Evolutionary conservation across 306 rosid species (phyloP).

Genomic region (Dicorynia guianensis): DNA sequence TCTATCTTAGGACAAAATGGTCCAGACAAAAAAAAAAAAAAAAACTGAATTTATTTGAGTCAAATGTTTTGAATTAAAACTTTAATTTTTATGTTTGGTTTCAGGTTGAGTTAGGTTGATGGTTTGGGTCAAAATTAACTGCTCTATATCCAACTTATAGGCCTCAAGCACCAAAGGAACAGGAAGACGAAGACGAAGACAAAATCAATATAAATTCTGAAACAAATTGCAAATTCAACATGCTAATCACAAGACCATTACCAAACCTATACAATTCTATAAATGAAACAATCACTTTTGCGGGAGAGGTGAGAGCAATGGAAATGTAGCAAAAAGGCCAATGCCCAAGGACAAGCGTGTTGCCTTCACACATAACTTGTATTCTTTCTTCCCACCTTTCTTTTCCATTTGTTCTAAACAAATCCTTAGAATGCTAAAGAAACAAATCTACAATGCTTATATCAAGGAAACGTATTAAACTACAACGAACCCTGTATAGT

Average conservation of each 20-base stretch:
- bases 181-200: too few species aligned
- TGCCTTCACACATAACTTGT: not conserved
- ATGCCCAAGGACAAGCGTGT: not conserved
- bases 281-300: slow-evolving; percentile 14
- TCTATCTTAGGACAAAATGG: too few species aligned
- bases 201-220: not conserved
- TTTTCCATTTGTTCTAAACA: not conserved
- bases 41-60: too few species aligned
- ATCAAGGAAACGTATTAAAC: not conserved
- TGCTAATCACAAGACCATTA: not conserved
- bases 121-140: too few species aligned
- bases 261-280: slow-evolving; percentile 6
- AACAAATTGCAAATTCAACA: not conserved
- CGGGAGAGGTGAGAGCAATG: not conserved
- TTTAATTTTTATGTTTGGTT: too few species aligned
- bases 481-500: not conserved
- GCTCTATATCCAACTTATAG: too few species aligned
- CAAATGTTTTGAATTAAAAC: too few species aligned
- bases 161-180: too few species aligned
- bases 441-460: slow-evolving; percentile 21
- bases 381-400: slow-evolving; percentile 7
- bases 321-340: not conserved
- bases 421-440: not conserved
- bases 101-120: too few species aligned
- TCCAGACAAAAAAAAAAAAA: too few species aligned